Evolutionary conservation across 495 filamentous ascomycete species (phyloP).

Genomic region (Annulohypoxylon maeteangense): DNA sequence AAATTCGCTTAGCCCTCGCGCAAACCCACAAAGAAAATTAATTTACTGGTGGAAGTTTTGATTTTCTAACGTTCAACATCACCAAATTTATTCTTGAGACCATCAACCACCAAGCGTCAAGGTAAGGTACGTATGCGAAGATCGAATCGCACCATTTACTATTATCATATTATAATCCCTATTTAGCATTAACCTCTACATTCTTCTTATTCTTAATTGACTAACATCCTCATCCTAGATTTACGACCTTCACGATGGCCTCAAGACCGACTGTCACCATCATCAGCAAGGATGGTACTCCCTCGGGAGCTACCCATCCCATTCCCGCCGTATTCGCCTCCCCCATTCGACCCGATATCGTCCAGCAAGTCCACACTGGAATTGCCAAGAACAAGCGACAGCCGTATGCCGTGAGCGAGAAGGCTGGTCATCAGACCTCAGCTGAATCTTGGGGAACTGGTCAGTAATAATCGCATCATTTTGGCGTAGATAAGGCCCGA

Average conservation of each 20-base stretch:
- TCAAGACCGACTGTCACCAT: slow-evolving; percentile 95
- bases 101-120: slow-evolving; percentile 45
- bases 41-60: slow-evolving; percentile 36
- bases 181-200: background rate
- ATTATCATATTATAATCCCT: background rate
- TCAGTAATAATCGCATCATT: slow-evolving; percentile 62
- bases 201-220: slow-evolving; percentile 21
- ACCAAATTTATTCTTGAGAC: slow-evolving; percentile 41
- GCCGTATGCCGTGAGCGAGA: slow-evolving; percentile 99
- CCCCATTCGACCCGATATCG: slow-evolving; percentile 98
- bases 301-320: slow-evolving; percentile 85
- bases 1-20: slow-evolving; percentile 49
- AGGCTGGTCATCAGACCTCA: slow-evolving; percentile 99
- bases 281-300: slow-evolving; percentile 88
- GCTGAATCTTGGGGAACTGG: slow-evolving; percentile 99
- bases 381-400: slow-evolving; percentile 99
- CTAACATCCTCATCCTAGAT: slow-evolving; percentile 23
- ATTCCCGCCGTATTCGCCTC: slow-evolving; percentile 94
- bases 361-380: slow-evolving; percentile 98
- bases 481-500: background rate
- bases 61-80: slow-evolving; percentile 44
- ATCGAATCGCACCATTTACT: background rate
- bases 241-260: slow-evolving; percentile 74
- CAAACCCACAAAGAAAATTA: slow-evolving; percentile 50
- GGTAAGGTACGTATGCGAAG: slow-evolving; percentile 47